Base-by-base conservation (phyloP, 768 basidiomycete genomes). In the Hericium coralloides region DNA sequence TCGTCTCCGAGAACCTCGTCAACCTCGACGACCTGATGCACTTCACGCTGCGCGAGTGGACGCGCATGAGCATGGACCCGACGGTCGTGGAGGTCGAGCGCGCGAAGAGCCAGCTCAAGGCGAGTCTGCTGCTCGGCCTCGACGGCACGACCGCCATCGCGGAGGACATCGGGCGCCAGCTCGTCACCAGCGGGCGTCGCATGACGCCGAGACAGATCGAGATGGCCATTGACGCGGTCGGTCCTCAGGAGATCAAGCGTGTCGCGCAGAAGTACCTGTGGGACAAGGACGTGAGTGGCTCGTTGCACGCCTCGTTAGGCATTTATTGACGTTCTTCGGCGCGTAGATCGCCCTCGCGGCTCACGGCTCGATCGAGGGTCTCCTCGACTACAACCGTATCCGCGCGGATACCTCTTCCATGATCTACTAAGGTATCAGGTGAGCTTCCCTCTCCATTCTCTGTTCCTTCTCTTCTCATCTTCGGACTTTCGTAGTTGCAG, bases 71-170 rank as follows among this genome's bases (percentile, higher is more conserved):
- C 61, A 84, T 91, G 59, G 80, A 83, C 12, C 94, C 95, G 6
- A 86, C 87, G 5, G 5, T 1, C 18, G 62, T 2, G 2, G 77
- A 81, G 37, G 93, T 98, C 60, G 95, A 98, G 80, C 84, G 97
- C 49, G 94, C 95, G 53, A 99, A 99, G 82, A 93, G 89, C 68
- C 97, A 98, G 75, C 84, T 98, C 64, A 99, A 98, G 79, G 95
- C 95, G 53, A 88, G 86, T 56, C 75, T 98, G 63, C 76, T 99
- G 45, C 82, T 99, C 52, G 79, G 86, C 58, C 77, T 98, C 45
- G 97, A 98, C 65, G 97, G 97, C n/a, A 89, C 92, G 17, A 98
- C 94, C 36, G 92, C 94, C 53, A 81, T 95, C 60, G 95, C 97
- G 37, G 97, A 99, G 77, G 97, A 99, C 67, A 94, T 98, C 72